Evolutionary conservation across 148 eudicot genomes (phyloP).

Genomic region (Vaccinium myrtillus): DNA sequence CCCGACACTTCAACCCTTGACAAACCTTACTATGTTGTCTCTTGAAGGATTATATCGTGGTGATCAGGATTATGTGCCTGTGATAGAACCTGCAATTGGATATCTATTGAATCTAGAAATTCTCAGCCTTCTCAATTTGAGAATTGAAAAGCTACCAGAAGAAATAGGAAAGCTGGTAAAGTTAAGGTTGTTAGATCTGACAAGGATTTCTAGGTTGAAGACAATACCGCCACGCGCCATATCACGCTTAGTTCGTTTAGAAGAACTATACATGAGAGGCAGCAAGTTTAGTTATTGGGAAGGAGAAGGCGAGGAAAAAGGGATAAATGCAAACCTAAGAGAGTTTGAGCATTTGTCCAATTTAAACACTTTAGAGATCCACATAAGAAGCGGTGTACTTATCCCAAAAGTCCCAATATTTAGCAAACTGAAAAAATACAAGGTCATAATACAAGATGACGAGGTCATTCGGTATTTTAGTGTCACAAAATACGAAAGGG

Average conservation of each 20-base stretch:
- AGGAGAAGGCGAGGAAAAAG: neutral
- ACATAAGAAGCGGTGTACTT: neutral
- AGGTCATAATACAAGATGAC: too few relatives aligned
- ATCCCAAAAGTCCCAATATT: neutral
- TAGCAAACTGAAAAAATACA: too few relatives aligned
- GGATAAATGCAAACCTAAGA: neutral
- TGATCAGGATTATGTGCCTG: too few relatives aligned
- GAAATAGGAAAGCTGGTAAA: slow-evolving; percentile 28
- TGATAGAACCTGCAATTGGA: slow-evolving; percentile 21
- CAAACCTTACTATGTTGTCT: slow-evolving; percentile 28
- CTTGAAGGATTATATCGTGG: slow-evolving; percentile 8
- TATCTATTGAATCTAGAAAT: slow-evolving; percentile 36
- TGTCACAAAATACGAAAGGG: too few relatives aligned
- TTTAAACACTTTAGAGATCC: neutral
- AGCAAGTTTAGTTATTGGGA: neutral
- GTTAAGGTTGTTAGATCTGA: slow-evolving; percentile 13
- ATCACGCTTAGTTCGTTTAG: slow-evolving; percentile 14
- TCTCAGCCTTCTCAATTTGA: slow-evolving; percentile 32
- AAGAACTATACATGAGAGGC: too few relatives aligned
- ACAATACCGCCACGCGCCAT: slow-evolving; percentile 16
- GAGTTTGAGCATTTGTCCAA: neutral
- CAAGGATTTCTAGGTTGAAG: neutral
- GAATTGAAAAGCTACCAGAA: slow-evolving; percentile 27
- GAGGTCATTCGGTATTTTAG: fast-evolving
- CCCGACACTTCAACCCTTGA: slow-evolving; percentile 21